Evolutionary conservation across 2,329 filamentous ascomycete species (phyloP).

Genomic region (Lasiodiplodia sp.): DNA sequence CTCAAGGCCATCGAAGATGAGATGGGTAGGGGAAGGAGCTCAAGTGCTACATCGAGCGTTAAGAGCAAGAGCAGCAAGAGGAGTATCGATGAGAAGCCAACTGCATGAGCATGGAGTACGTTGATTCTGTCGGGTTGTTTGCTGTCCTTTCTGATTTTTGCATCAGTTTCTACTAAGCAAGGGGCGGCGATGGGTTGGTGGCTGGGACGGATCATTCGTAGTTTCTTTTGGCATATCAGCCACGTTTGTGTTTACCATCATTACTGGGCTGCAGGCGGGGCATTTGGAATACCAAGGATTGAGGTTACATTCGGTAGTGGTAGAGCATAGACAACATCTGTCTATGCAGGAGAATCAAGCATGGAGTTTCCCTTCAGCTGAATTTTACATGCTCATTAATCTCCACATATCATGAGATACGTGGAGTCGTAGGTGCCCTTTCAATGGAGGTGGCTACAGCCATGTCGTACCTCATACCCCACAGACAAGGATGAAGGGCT

Average conservation of each 20-base stretch:
- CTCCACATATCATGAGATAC: constrained; percentile 5
- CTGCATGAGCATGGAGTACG: neutral
- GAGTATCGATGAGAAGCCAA: neutral
- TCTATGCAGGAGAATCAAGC: neutral
- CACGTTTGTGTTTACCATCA: constrained; percentile 20
- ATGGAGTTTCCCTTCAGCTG: neutral
- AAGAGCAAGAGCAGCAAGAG: constrained; percentile 26
- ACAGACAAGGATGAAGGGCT: neutral
- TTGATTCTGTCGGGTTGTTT: neutral
- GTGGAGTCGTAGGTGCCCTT: constrained; percentile 2
- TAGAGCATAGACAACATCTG: constrained; percentile 8
- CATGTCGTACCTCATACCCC: neutral
- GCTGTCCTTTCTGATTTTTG: neutral
- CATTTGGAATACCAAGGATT: constrained; percentile 12
- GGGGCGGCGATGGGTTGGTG: neutral
- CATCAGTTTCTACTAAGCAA: neutral
- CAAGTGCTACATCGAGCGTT: constrained; percentile 31
- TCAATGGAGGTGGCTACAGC: neutral
- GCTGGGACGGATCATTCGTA: neutral
- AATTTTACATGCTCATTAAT: neutral
- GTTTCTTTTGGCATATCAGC: neutral
- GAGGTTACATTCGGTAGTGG: constrained; percentile 8
- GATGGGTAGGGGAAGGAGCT: constrained; percentile 35
- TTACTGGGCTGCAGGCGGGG: neutral
- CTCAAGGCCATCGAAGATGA: constrained; percentile 43